These are phyloP conservation scores for Trichoderma harzianum DNA, from an alignment of 2,329 filamentous ascomycete genomes.

Conservation along the genomic window DNA sequence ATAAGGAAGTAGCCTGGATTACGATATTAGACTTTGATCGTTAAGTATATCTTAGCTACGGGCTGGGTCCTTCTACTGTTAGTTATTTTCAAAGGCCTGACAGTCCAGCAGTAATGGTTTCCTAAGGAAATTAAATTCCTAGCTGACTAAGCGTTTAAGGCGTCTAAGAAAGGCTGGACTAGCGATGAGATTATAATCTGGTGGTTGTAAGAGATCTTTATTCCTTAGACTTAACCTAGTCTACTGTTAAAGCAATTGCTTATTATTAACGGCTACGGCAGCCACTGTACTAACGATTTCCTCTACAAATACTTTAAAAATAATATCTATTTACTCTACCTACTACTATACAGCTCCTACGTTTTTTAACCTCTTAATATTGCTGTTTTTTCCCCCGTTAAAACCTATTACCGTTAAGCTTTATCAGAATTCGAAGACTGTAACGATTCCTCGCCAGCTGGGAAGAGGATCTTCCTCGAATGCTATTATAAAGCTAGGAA, in stretches of 20 bases:
- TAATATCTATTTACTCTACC: background rate
- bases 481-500: background rate
- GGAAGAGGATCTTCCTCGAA: background rate
- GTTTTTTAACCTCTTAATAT: background rate
- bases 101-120: background rate
- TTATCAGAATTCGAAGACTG: background rate
- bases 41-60: background rate
- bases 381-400: background rate
- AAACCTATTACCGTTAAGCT: background rate
- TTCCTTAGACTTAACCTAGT: background rate
- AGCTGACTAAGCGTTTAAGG: background rate
- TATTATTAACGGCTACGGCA: constrained; percentile 14
- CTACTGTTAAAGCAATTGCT: background rate
- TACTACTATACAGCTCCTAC: background rate
- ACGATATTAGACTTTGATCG: background rate
- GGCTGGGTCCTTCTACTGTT: background rate
- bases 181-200: background rate
- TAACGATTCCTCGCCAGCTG: background rate
- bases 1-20: background rate
- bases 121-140: background rate
- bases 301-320: constrained; percentile 12
- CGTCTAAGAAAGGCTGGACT: background rate
- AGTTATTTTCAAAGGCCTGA: background rate
- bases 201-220: background rate
- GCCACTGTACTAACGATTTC: constrained; percentile 16